Percentiles rank a stretch among this genome's conserved stretches.
Conservation (phyloP, 2,329 filamentous ascomycete species). For the Capronia coronata region DNA sequence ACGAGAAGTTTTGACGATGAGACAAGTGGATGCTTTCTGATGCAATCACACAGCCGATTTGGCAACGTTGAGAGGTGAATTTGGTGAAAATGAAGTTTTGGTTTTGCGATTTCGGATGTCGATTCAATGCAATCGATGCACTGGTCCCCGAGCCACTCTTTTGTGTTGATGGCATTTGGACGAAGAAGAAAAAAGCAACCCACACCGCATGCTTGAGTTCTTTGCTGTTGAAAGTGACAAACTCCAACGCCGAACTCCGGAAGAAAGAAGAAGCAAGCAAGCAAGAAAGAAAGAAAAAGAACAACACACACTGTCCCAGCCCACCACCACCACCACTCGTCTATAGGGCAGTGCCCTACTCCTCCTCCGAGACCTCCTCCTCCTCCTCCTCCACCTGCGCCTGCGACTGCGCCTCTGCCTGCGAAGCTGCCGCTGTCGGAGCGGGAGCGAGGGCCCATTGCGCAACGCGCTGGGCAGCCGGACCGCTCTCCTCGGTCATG, state of each 20-base stretch:
- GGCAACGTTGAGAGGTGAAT: no score
- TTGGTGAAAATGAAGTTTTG: neutral
- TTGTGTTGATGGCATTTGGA: neutral
- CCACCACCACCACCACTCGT: neutral
- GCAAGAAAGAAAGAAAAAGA: neutral
- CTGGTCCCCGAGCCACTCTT: neutral
- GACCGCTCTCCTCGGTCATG: neutral
- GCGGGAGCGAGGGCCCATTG: neutral
- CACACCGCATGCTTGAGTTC: no score
- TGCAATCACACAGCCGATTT: no score
- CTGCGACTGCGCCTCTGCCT: no score
- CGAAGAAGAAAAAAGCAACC: neutral
- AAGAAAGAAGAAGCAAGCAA: no score
- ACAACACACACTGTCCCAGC: neutral
- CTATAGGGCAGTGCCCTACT: neutral
- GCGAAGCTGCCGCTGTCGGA: no score
- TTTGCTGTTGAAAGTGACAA: no score
- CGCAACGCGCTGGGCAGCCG: neutral
- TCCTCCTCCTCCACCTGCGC: neutral
- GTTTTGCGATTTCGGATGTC: neutral
- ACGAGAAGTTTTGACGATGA: no score
- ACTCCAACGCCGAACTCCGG: no score
- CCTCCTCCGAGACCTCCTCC: neutral
- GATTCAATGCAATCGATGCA: neutral
- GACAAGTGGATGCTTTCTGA: no score